phyloP scores from a whole-genome alignment of 2,329 filamentous ascomycete genomes.

The Didymella glomerata region DNA sequence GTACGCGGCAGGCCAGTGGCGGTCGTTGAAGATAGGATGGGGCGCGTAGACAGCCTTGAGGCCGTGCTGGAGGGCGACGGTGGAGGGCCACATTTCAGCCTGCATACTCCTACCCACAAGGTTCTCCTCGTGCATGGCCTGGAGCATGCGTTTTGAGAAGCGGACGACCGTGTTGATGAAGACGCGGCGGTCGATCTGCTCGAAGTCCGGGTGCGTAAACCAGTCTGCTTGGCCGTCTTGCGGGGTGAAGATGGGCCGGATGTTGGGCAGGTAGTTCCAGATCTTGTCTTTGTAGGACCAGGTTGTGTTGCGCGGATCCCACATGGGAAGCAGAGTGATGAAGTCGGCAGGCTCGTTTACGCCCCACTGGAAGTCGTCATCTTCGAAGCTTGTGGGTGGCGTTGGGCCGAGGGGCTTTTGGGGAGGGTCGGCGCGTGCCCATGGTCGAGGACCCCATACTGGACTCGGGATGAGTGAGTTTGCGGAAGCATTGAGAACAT shows the following conservation, averaged over 20 bases:
- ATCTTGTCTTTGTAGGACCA: conserved; percentile 69
- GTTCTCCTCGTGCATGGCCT: conserved; percentile 91
- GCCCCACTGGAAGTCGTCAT: conserved; percentile 86
- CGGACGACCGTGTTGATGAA: conserved; percentile 89
- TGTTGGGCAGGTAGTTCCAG: conserved; percentile 58
- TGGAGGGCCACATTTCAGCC: conserved; percentile 95
- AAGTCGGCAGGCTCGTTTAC: conserved; percentile 90
- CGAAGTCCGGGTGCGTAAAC: conserved; percentile 61
- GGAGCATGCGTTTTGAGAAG: conserved; percentile 79
- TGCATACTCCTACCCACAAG: conserved; percentile 89
- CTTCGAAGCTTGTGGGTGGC: conserved; percentile 76
- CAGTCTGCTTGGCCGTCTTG: conserved; percentile 72
- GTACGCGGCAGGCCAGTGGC: conserved; percentile 82
- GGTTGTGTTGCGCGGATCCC: conserved; percentile 84
- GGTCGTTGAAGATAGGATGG: conserved; percentile 87
- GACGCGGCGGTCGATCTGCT: conserved; percentile 71
- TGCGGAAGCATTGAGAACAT: conserved; percentile 51
- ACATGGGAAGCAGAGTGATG: conserved; percentile 90
- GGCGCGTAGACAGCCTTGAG: conserved; percentile 92
- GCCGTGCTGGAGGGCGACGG: conserved; percentile 86
- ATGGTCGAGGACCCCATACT: conserved; percentile 85
- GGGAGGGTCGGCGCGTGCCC: conserved; percentile 60
- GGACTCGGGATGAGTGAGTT: conserved; percentile 61
- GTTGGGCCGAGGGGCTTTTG: conserved; percentile 81
- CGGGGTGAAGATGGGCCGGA: conserved; percentile 84